A percentile compares a stretch with the other conserved stretches of the same genome.
Conservation (phyloP, 2,329 filamentous ascomycete species). For the Alternaria rosae region DNA sequence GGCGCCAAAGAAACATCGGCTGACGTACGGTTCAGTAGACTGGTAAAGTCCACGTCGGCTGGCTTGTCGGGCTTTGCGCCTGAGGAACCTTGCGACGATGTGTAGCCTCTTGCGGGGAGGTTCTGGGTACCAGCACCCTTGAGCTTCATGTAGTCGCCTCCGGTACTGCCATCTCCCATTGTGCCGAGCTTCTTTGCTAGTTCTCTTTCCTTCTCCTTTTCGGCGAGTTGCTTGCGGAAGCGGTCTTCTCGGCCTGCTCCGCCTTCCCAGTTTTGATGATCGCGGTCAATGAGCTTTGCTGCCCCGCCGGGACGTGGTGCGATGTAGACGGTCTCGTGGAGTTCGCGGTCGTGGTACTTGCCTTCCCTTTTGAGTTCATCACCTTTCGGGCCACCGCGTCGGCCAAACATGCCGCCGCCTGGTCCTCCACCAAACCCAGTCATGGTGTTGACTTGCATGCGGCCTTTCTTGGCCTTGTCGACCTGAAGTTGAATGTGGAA, state of each 20-base stretch:
- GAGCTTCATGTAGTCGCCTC: slow-evolving; percentile 72
- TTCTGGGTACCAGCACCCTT: slow-evolving; percentile 32
- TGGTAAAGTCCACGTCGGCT: slow-evolving; percentile 45
- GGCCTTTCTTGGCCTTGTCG: slow-evolving; percentile 69
- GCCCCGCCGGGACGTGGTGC: slow-evolving; percentile 58
- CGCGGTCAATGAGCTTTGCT: slow-evolving; percentile 70
- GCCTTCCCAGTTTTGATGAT: slow-evolving; percentile 52
- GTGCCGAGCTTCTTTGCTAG: slow-evolving; percentile 72
- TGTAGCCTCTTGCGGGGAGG: slow-evolving; percentile 27
- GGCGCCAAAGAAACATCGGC: slow-evolving; percentile 52
- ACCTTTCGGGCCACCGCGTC: slow-evolving; percentile 31
- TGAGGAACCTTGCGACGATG: slow-evolving; percentile 25
- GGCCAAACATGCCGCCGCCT: slow-evolving; percentile 42
- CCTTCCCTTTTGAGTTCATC: slow-evolving; percentile 45
- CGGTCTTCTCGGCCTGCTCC: slow-evolving; percentile 70
- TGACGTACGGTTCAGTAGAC: slow-evolving; percentile 55
- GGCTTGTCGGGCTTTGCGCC: slow-evolving; percentile 25
- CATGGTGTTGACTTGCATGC: slow-evolving; percentile 82
- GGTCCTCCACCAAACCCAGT: slow-evolving; percentile 55
- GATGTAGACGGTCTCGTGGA: slow-evolving; percentile 60
- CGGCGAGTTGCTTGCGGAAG: slow-evolving; percentile 69
- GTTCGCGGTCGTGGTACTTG: slow-evolving; percentile 63
- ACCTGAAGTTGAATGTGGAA: slow-evolving; percentile 88
- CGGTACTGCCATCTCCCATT: slow-evolving; percentile 67
- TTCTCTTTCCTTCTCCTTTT: slow-evolving; percentile 75